These are phyloP conservation scores for Ophiostoma quercus DNA, from an alignment of 2,329 filamentous ascomycete genomes.

Conservation along the genomic window DNA sequence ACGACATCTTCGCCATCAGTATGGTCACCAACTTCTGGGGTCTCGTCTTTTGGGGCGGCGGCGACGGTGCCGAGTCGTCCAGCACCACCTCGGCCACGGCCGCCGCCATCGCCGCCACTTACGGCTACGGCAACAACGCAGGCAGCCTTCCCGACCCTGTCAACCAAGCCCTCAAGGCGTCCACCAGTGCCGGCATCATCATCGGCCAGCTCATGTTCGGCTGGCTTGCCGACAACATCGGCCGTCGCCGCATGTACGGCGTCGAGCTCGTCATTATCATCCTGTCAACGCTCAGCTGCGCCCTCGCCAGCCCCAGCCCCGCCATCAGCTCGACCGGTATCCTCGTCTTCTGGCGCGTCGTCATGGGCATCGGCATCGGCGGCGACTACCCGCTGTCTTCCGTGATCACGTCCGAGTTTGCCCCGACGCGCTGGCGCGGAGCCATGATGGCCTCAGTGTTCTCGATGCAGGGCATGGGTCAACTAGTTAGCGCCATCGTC, in stretches of 20 bases:
- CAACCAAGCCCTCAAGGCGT: constrained; percentile 73
- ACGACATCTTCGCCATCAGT: constrained; percentile 77
- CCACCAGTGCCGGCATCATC: constrained; percentile 72
- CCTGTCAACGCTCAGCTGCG: constrained; percentile 62
- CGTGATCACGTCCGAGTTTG: constrained; percentile 80
- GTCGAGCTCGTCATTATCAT: constrained; percentile 70
- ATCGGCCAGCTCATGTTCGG: constrained; percentile 74
- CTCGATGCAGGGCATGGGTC: constrained; percentile 79
- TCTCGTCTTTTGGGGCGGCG: constrained; percentile 64
- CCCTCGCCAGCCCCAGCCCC: constrained; percentile 54
- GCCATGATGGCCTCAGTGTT: constrained; percentile 70
- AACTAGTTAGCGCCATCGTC: constrained; percentile 65
- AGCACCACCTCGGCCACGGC: constrained; percentile 34
- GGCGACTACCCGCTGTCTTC: constrained; percentile 77
- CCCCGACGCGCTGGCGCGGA: constrained; percentile 73
- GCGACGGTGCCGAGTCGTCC: constrained; percentile 35
- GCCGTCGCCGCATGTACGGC: constrained; percentile 77
- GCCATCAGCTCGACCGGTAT: constrained; percentile 55
- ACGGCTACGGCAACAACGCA: constrained; percentile 47
- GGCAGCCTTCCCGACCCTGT: constrained; percentile 58
- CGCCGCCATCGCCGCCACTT: constrained; percentile 31
- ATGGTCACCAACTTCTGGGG: constrained; percentile 67
- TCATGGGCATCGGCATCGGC: constrained; percentile 75
- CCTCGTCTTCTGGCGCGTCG: constrained; percentile 68
- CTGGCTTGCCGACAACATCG: constrained; percentile 67